These are phyloP conservation scores for Saturnispora hagleri DNA, from an alignment of 805 yeast species.

Conservation along the genomic window DNA sequence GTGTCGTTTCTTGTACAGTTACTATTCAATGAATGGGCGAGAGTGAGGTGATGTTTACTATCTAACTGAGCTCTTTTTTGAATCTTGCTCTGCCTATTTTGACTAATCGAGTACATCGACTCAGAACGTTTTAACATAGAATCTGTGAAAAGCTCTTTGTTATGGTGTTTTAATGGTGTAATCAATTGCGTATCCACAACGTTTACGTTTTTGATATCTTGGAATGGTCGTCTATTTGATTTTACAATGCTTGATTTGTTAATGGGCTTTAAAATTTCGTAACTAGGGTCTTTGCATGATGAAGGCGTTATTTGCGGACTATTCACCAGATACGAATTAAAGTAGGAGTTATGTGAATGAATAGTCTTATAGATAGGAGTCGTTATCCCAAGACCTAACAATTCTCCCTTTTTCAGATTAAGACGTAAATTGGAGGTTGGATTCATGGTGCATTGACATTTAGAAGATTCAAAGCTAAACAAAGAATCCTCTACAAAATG, in stretches of 20 bases:
- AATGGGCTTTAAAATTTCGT: background rate
- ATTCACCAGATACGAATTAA: background rate
- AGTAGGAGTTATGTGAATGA: background rate
- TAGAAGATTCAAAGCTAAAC: background rate
- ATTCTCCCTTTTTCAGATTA: background rate
- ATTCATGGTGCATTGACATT: background rate
- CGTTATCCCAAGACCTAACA: background rate
- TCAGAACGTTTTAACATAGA: background rate
- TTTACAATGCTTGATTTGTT: background rate
- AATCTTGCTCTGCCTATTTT: background rate
- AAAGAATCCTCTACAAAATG: background rate
- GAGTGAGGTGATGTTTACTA: background rate
- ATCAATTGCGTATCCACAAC: background rate
- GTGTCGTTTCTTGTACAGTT: background rate
- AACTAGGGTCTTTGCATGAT: background rate
- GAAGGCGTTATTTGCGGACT: background rate
- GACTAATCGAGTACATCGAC: background rate
- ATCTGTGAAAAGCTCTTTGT: background rate
- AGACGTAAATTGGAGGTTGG: background rate
- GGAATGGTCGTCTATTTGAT: background rate
- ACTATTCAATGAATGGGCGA: background rate
- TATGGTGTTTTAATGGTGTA: background rate
- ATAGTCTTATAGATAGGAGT: background rate
- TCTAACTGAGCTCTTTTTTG: slow-evolving; percentile 3
- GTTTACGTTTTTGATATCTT: background rate